Percentiles rank a stretch among this genome's conserved stretches.
These are phyloP conservation scores for Oleoguttula mirabilis DNA, from an alignment of 495 filamentous ascomycete species.

Conservation along the genomic window DNA sequence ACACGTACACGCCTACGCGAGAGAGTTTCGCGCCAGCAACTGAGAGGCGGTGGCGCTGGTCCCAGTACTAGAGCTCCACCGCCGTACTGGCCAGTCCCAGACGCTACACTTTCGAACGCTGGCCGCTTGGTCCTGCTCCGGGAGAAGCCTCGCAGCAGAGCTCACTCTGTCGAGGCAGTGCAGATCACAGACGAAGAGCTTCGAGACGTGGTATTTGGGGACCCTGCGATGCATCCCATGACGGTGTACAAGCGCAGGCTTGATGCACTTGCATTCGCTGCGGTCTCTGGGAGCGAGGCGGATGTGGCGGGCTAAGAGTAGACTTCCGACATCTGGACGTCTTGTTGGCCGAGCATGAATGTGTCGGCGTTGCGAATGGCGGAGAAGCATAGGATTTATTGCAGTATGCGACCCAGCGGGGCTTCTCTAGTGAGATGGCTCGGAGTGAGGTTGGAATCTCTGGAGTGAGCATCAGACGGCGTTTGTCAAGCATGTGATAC, in stretches of 20 bases:
- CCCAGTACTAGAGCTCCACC: constrained; percentile 13
- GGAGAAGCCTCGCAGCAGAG: constrained; percentile 25
- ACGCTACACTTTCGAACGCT: constrained; percentile 49
- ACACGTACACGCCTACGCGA: constrained; percentile 2
- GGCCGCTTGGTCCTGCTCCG: constrained; percentile 56
- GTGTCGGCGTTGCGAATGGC: not conserved
- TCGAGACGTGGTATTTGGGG: constrained; percentile 58
- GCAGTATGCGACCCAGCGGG: not conserved
- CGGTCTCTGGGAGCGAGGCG: constrained; percentile 39
- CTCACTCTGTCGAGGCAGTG: constrained; percentile 48
- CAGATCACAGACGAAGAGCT: constrained; percentile 52
- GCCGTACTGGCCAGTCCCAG: constrained; percentile 52
- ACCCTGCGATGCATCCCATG: constrained; percentile 71
- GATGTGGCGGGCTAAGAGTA: not conserved
- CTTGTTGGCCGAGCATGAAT: not conserved
- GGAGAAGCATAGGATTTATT: too few relatives aligned
- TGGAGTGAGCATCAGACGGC: too few relatives aligned
- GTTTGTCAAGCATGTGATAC: too few relatives aligned
- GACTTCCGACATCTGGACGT: not conserved
- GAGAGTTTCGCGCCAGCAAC: constrained; percentile 5
- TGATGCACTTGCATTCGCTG: constrained; percentile 52
- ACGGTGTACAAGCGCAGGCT: constrained; percentile 56
- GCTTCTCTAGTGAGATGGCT: not conserved
- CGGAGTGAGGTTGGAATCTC: not conserved
- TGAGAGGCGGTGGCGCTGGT: not conserved